These are phyloP conservation scores for Verticillium klebahnii DNA, from an alignment of 2,329 filamentous ascomycete genomes.

Conservation along the genomic window DNA sequence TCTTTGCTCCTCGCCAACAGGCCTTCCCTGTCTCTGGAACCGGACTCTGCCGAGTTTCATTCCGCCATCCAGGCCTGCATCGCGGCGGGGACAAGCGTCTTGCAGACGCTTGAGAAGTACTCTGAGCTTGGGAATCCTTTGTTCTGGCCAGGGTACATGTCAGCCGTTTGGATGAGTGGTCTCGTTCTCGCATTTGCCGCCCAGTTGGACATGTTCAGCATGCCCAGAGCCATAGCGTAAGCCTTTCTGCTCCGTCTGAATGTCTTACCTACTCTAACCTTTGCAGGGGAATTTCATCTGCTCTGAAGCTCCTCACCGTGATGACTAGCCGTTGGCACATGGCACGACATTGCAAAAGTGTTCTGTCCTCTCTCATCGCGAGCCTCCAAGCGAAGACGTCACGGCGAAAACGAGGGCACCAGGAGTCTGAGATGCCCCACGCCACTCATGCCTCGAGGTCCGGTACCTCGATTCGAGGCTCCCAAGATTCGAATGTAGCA, in stretches of 20 bases:
- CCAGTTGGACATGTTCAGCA: conserved; percentile 3
- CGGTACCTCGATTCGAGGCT: neutral
- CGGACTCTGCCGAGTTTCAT: conserved; percentile 6
- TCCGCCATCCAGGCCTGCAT: conserved; percentile 8
- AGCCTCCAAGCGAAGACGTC: neutral
- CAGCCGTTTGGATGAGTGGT: conserved; percentile 30
- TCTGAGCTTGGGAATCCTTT: conserved; percentile 3
- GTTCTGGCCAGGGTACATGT: conserved; percentile 28
- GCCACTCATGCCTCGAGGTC: neutral
- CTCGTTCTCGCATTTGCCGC: conserved; percentile 27
- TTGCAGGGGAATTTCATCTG: conserved; percentile 1
- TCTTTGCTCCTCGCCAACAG: conserved; percentile 26
- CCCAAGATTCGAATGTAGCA: neutral
- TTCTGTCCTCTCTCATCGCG: conserved; percentile 3
- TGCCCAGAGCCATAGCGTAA: conserved; percentile 1
- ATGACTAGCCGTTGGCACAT: conserved; percentile 6
- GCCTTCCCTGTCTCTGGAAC: conserved; percentile 24
- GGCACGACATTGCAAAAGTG: conserved; percentile 8
- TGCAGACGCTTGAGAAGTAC: conserved; percentile 5
- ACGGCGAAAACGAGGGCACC: neutral
- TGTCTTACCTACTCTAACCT: neutral
- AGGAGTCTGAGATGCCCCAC: neutral
- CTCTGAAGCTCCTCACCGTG: neutral
- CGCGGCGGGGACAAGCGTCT: conserved; percentile 1
- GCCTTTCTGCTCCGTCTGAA: neutral